Base-by-base conservation (phyloP, 495 filamentous ascomycete species). In the Trichoderma parareesei region DNA sequence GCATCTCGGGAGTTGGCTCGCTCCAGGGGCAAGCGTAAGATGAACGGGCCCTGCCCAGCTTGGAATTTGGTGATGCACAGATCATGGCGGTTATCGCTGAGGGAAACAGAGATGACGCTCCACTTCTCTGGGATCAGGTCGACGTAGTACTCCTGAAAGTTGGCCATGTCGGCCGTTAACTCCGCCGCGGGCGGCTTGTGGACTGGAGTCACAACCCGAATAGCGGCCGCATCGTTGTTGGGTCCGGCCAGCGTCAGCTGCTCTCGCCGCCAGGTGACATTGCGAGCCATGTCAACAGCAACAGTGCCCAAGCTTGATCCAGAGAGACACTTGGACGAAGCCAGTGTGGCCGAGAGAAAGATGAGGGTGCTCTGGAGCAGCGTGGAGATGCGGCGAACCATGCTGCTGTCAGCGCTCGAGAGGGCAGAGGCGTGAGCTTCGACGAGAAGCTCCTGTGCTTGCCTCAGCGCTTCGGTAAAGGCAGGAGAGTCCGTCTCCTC, bases 21-120 rank as follows among this genome's bases (percentile, higher is more conserved):
- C 65, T 85, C 85, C 27, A 98, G 84, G 0, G 94, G 94, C 35
- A 98, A 80, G 10, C 91, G 87, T 35, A 98, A 75, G 55, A 94
- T 83, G 68, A 98, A 93, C 9, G 95, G 94, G 38, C 81, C 83
- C 38, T 89, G 83, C 18, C 84, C 85, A 42, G 85, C 78, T 65
- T 90, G 85, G 33, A 96, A 84, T 67, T 88, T 88, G 13, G 89
- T 91, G 48, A 96, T 85, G 66, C 87, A 88, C 14, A 98, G 87
- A 67, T 97, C 93, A 13, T 89, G 87, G 9, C 79, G 81, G 62
- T 85, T 86, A 41, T 94, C 90, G 70, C 88, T 93, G 18, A 98
- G 71, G 0, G 90, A 88, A 38, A 98, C 76, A 0, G 93, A 97
- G 8, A 98, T 77, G 5, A 90, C 91, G 46, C 87, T 91, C 94